A percentile compares a stretch with the other conserved stretches of the same genome.
These are phyloP conservation scores for Volvox carteri DNA, from an alignment of 163 green algal genomes.

Conservation along the genomic window DNA sequence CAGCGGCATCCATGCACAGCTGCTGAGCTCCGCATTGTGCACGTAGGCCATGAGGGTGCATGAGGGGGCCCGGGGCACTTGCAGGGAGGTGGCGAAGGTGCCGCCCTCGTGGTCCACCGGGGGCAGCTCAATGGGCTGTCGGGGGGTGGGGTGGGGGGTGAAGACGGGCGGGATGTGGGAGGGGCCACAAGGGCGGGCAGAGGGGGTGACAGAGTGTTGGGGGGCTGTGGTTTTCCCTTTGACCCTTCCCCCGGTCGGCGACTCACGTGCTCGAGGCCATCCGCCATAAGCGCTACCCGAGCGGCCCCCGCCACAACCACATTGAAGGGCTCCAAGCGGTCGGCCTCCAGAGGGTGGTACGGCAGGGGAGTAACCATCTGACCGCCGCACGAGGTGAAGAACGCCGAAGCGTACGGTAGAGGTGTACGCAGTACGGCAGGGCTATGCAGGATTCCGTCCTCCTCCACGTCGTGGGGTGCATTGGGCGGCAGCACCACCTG, in stretches of 20 bases:
- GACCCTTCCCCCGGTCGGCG: background rate
- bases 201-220: background rate
- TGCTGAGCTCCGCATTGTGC: constrained; percentile 2
- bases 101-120: constrained; percentile 16
- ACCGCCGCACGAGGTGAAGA: constrained; percentile 32
- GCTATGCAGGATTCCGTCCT: constrained; percentile 61
- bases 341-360: constrained; percentile 52
- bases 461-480: constrained; percentile 54
- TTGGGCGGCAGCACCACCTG: constrained; percentile 54
- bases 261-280: constrained; percentile 34
- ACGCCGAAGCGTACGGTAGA: constrained; percentile 50
- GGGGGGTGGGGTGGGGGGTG: background rate
- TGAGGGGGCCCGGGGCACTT: constrained; percentile 17
- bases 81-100: constrained; percentile 43
- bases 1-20: constrained; percentile 61
- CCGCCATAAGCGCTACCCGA: constrained; percentile 42
- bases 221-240: background rate
- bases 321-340: constrained; percentile 58
- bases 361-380: constrained; percentile 58
- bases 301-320: constrained; percentile 41
- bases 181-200: background rate
- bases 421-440: constrained; percentile 26
- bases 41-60: constrained; percentile 41
- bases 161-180: background rate
- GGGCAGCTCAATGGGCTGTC: constrained; percentile 41